Conservation (phyloP, 345 rosid species). For the Cardamine resedifolia region DNA sequence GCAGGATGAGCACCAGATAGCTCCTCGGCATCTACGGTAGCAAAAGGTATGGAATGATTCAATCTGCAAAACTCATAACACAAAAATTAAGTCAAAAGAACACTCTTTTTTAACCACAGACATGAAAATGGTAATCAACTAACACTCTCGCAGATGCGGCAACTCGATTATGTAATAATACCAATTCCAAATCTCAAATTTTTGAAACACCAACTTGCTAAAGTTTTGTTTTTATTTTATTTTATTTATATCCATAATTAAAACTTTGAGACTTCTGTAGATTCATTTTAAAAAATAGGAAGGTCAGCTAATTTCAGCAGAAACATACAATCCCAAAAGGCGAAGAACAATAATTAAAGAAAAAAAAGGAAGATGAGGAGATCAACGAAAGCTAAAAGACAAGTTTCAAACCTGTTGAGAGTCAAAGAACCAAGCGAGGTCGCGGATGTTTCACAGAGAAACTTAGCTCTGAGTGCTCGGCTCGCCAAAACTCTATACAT, state of each 20-base stretch:
- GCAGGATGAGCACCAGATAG: constrained; percentile 86
- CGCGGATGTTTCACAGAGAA: constrained; percentile 38
- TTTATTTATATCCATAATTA: not conserved
- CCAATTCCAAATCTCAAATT: not conserved
- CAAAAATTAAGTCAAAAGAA: not conserved
- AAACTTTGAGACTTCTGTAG: not conserved
- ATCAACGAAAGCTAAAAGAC: not conserved
- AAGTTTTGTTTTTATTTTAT: constrained; percentile 14
- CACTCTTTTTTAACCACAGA: not conserved
- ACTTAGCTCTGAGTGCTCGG: constrained; percentile 44
- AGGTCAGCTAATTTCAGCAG: not conserved
- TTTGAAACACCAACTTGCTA: constrained; percentile 33
- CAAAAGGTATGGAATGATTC: constrained; percentile 73
- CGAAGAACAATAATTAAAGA: not conserved
- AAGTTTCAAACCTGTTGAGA: constrained; percentile 43
- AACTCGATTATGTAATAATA: constrained; percentile 7
- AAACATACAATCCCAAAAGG: constrained; percentile 23
- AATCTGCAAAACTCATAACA: constrained; percentile 44
- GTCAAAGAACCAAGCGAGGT: constrained; percentile 41
- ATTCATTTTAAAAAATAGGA: not conserved
- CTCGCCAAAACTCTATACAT: constrained; percentile 51
- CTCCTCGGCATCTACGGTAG: constrained; percentile 77
- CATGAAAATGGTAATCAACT: not conserved
- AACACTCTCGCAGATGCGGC: constrained; percentile 21
- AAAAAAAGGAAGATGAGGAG: not conserved